phyloP scores from a whole-genome alignment of 192 early-diverging fungal genomes.

The Entomortierella parvispora region DNA sequence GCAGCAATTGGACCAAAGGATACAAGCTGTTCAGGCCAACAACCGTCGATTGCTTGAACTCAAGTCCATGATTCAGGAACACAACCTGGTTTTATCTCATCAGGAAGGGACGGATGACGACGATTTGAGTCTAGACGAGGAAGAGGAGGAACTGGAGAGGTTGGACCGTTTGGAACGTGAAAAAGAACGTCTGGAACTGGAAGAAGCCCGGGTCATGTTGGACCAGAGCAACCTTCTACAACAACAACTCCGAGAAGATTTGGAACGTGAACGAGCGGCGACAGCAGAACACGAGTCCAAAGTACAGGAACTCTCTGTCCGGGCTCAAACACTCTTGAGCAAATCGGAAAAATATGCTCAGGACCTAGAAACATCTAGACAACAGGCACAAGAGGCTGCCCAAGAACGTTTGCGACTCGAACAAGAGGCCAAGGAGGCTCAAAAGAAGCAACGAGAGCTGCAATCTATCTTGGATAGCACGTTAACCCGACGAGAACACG shows the following conservation, averaged over 20 bases:
- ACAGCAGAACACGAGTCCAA: conserved; percentile 4
- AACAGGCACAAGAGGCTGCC: not conserved
- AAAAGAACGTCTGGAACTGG: conserved; percentile 8
- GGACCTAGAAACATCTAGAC: conserved; percentile 5
- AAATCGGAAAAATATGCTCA: conserved; percentile 4
- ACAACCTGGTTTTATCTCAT: conserved; percentile 1
- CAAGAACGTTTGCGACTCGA: conserved; percentile 15
- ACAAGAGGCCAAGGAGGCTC: not conserved
- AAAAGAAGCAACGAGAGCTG: not conserved
- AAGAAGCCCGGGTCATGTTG: conserved; percentile 7
- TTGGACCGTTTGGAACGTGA: not conserved
- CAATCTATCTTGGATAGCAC: not conserved
- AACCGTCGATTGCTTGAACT: conserved; percentile 26
- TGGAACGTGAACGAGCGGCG: conserved; percentile 14
- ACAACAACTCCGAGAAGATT: conserved; percentile 1
- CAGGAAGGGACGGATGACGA: not conserved
- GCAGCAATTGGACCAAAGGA: conserved; percentile 26
- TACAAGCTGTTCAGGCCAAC: conserved; percentile 13
- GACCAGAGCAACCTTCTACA: conserved; percentile 21
- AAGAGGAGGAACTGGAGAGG: not conserved
- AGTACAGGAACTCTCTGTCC: conserved; percentile 14
- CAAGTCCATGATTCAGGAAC: conserved; percentile 13
- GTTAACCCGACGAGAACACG: not conserved
- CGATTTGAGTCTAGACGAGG: not conserved
- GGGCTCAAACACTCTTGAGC: conserved; percentile 1